Percentiles rank a stretch among this genome's conserved stretches.
These are phyloP conservation scores for Colletotrichum sp. DNA, from an alignment of 2,329 filamentous ascomycete species.

Conservation along the genomic window DNA sequence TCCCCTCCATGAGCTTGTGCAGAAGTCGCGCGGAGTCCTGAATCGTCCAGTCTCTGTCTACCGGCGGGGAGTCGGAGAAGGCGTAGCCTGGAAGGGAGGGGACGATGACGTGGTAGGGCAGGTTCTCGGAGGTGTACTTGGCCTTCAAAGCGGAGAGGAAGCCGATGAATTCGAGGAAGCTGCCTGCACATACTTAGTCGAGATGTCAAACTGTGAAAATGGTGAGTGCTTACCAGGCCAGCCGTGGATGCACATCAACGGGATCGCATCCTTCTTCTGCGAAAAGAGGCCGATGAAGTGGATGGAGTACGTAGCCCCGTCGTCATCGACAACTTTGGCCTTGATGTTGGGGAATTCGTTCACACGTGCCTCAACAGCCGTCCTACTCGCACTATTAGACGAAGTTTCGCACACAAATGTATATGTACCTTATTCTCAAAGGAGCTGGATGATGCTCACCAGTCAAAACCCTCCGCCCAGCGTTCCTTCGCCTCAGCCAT, in stretches of 20 bases:
- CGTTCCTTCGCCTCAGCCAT: background rate
- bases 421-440: too few relatives aligned
- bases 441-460: too few relatives aligned
- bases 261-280: background rate
- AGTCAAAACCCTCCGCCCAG: background rate
- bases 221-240: background rate
- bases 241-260: background rate
- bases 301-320: background rate
- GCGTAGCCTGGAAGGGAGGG: background rate
- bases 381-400: background rate
- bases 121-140: background rate
- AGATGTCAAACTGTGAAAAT: background rate
- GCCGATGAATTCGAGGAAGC: background rate
- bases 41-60: background rate
- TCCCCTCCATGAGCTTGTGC: background rate
- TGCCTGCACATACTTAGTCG: background rate
- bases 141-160: background rate
- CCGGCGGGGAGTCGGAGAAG: background rate
- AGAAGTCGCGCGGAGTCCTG: background rate
- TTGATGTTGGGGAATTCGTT: background rate
- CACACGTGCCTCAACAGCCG: background rate
- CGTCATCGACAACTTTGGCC: background rate
- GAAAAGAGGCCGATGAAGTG: background rate
- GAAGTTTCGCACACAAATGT: background rate
- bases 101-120: background rate